A percentile compares a stretch with the other conserved stretches of the same genome.
phyloP scores from a whole-genome alignment of 208 protist genomes.

The Crithidia thermophila region DNA sequence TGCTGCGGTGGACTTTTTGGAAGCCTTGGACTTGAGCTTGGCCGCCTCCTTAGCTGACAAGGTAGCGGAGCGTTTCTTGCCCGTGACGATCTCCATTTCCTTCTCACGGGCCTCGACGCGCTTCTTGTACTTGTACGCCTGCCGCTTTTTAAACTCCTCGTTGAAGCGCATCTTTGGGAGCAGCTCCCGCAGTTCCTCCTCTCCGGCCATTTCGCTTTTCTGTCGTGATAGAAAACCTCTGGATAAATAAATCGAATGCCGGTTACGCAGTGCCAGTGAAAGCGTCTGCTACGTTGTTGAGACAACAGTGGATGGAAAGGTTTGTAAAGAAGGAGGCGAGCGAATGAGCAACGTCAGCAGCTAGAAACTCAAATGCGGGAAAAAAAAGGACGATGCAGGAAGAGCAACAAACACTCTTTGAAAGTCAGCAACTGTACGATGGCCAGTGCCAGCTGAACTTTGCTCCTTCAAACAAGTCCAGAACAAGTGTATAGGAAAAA shows the following conservation, averaged over 20 bases:
- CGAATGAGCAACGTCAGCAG: too few species aligned
- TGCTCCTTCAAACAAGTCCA: too few species aligned
- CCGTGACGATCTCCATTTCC: slow-evolving; percentile 32
- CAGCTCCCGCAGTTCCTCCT: slow-evolving; percentile 35
- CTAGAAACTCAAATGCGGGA: too few species aligned
- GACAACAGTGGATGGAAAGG: too few species aligned
- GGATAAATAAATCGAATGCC: too few species aligned
- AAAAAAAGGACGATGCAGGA: background rate
- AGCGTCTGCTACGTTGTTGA: too few species aligned
- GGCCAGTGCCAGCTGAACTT: too few species aligned
- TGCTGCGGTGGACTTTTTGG: background rate
- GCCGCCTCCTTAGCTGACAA: background rate
- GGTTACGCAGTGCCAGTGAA: too few species aligned
- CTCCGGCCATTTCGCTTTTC: slow-evolving; percentile 13
- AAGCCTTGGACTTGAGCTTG: slow-evolving; percentile 2
- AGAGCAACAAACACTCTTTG: too few species aligned
- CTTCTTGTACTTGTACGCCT: slow-evolving; percentile 49
- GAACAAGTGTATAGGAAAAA: background rate
- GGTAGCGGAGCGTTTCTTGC: slow-evolving; percentile 22
- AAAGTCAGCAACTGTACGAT: too few species aligned
- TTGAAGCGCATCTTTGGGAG: slow-evolving; percentile 55
- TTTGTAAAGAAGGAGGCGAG: too few species aligned
- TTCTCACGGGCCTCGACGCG: slow-evolving; percentile 37
- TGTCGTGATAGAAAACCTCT: background rate
- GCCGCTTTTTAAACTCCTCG: slow-evolving; percentile 61